phyloP scores from a whole-genome alignment of 108 stramenopile species.

The Cylindrotheca closterium region DNA sequence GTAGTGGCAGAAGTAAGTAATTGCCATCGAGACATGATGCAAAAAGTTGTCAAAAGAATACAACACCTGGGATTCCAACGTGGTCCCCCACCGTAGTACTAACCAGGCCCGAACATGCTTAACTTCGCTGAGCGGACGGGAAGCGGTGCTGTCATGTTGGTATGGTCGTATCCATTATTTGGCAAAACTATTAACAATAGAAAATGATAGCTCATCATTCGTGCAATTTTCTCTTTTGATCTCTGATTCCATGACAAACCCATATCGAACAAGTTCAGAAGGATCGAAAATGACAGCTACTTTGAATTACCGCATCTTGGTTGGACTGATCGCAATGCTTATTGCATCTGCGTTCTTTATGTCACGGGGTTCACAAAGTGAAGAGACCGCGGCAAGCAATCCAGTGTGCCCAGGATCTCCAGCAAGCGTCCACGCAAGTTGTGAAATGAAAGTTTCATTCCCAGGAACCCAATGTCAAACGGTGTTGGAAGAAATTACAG shows the following conservation, averaged over 20 bases:
- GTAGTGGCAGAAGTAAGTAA: too few relatives aligned
- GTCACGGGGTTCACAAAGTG: too few relatives aligned
- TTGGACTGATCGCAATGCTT: too few relatives aligned
- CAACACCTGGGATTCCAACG: conserved; percentile 1
- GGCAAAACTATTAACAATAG: too few relatives aligned
- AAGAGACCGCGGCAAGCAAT: background rate
- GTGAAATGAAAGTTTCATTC: background rate
- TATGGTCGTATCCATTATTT: too few relatives aligned
- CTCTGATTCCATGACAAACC: too few relatives aligned
- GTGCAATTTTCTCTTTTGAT: too few relatives aligned
- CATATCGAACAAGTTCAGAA: background rate
- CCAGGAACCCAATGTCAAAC: background rate
- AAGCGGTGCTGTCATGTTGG: conserved; percentile 82
- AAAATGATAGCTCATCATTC: too few relatives aligned
- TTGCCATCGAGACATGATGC: too few relatives aligned
- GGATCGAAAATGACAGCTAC: background rate
- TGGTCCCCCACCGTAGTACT: conserved; percentile 45
- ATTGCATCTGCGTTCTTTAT: too few relatives aligned
- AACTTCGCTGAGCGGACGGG: conserved; percentile 87
- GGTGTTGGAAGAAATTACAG: background rate
- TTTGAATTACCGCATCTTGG: background rate
- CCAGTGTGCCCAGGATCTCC: background rate
- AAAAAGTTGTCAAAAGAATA: background rate
- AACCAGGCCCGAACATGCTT: conserved; percentile 77
- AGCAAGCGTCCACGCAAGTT: background rate